Base-by-base conservation (phyloP, 352 stramenopile genomes). In the Phytopythium kandeliae region DNA sequence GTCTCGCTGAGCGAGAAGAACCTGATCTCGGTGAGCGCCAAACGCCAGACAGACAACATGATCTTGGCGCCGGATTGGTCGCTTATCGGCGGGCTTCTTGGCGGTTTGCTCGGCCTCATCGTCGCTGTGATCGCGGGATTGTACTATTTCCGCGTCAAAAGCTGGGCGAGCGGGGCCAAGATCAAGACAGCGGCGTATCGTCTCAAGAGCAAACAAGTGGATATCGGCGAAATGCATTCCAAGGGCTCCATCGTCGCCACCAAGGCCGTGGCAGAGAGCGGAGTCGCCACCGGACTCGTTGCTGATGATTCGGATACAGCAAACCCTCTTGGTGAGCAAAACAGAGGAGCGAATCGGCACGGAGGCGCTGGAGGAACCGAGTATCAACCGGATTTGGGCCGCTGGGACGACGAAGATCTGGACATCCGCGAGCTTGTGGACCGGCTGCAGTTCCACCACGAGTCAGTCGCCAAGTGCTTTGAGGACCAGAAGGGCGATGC, bases 31-130 rank as follows among this genome's bases (percentile, higher is more conserved):
- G 70, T 93, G 6, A 92, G 81, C 34, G 85, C 78, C 12, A 95
- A 90, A 60, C 73, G 78, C 1, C 68, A 81, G 19, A 82, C 67
- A 4, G 67, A 88, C 33, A 78, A 91, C 21, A 70, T 96, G 40
- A 92, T 97, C 16, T 65, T 96, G 25, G 79, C 81, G n/a, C 86
- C 88, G 4, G 81, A 97, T 58, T 97, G 89, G 89, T 63, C 57
- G 0, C 67, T 97, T 4, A 88, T 97, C 30, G 54, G 78, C 0
- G 82, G 81, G 0, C 46, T 97, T 1, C 57, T 97, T 0, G 69
- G 71, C 5, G 88, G 84, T 0, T 58, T 97, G 3, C 72, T 96
- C 16, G 78, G 69, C 0, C 74, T 95, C 44, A 69, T 97, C 0
- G 57, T 75, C 3, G 62, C 77, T 9, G 63, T 96, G 10, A 95